Base-by-base conservation (phyloP, 371 early-diverging fungal genomes). In the Rhizopus arrhizus region DNA sequence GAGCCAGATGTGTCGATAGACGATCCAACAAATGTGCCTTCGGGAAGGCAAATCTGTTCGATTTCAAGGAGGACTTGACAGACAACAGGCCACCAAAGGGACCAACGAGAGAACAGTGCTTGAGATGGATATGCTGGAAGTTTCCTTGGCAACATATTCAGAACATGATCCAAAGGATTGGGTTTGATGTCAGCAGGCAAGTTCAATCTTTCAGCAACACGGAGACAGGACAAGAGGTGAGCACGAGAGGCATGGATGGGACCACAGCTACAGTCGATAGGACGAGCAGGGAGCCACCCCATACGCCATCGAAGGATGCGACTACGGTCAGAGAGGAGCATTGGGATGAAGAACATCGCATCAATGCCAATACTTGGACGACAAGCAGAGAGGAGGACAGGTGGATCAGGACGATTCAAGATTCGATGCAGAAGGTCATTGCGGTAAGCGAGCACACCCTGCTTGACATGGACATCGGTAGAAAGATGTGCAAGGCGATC, bases 281-380 rank as follows among this genome's bases (percentile, higher is more conserved):
- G 42, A 16, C 56, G 11, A 8, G 53, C 58, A 38, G 66, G 61
- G 2, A 58, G 31, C 58, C 66, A 66, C n/a, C 56, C 56, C 50
- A 65, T 49, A 16, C 57, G 65, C 65, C 65, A 65, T n/a, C 65
- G 58, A 2, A 38, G 12, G 0, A 64, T 60, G 0, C 50, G 55
- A 13, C 62, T 61, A 42, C 56, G 48, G 9, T 47, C 50, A 4
- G n/a, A 16, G 1, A 5, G 5, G 0, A 41, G 22, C 55, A 56
- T 56, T 0, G 56, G 62, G 0, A 61, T 13, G 2, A 16, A 15
- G 7, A 61, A 3, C 4, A 61, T 41, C 0, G 55, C 55, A 22
- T 61, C 55, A 34, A 58, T 11, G 33, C n/a, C 15, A 12, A 52
- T 15, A 8, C 4, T 11, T 32, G 9, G 58, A 11, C 42, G 60